Conservation (phyloP, 805 yeast species). For the Lipomyces sp. region DNA sequence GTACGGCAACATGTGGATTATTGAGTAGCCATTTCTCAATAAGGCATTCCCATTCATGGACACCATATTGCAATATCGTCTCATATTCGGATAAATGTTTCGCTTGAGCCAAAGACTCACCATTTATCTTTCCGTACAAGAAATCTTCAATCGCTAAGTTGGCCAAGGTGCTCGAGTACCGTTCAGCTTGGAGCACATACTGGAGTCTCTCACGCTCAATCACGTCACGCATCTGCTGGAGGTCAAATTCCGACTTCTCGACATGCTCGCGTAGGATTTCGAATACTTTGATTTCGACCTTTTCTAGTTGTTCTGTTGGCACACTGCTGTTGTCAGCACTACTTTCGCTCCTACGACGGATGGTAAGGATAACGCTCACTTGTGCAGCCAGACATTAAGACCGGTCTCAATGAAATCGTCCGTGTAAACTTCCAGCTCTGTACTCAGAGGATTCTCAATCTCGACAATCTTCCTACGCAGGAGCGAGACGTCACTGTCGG, state of each 20-base stretch:
- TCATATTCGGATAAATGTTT: slow-evolving; percentile 66
- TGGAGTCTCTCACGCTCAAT: slow-evolving; percentile 68
- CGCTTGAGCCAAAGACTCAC: slow-evolving; percentile 58
- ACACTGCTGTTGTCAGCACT: slow-evolving; percentile 66
- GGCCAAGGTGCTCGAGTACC: slow-evolving; percentile 49
- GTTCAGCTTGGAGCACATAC: slow-evolving; percentile 47
- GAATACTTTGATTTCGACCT: slow-evolving; percentile 58
- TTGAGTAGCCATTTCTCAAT: slow-evolving; percentile 60
- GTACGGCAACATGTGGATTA: slow-evolving; percentile 65
- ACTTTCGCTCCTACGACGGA: slow-evolving; percentile 15
- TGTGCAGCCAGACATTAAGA: slow-evolving; percentile 51
- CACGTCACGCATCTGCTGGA: slow-evolving; percentile 67
- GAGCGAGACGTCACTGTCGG: slow-evolving; percentile 77
- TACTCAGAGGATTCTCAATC: slow-evolving; percentile 78
- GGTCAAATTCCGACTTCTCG: slow-evolving; percentile 57
- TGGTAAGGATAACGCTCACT: neutral
- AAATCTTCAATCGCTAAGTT: slow-evolving; percentile 76
- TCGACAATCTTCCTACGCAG: slow-evolving; percentile 76
- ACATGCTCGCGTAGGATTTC: slow-evolving; percentile 60
- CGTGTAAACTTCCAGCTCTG: slow-evolving; percentile 68
- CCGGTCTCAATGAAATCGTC: slow-evolving; percentile 72
- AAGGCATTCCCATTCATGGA: slow-evolving; percentile 67
- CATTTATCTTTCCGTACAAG: slow-evolving; percentile 71
- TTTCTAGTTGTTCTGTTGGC: slow-evolving; percentile 65
- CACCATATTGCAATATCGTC: slow-evolving; percentile 61